phyloP scores from a whole-genome alignment of 495 filamentous ascomycete genomes.

The Aspergillus ellipticus region DNA sequence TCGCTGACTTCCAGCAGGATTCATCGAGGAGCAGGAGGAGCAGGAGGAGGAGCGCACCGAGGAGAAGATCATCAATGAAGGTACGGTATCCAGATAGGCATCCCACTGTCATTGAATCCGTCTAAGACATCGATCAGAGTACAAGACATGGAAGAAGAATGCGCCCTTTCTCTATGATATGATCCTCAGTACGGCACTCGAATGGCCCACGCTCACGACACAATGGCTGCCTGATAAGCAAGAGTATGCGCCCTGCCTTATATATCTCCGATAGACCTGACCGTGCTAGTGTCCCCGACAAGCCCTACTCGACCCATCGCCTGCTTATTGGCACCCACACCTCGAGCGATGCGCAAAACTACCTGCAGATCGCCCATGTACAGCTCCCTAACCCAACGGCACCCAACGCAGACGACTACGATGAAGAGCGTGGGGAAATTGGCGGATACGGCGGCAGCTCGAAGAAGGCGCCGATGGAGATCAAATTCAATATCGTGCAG shows the following conservation, averaged over 20 bases:
- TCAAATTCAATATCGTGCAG: conserved; percentile 85
- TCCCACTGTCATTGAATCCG: too few relatives aligned
- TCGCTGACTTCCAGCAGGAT: conserved; percentile 22
- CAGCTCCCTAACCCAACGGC: conserved; percentile 78
- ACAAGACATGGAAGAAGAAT: conserved; percentile 99
- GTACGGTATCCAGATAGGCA: conserved; percentile 42
- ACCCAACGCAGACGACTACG: conserved; percentile 76
- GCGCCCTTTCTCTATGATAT: conserved; percentile 97
- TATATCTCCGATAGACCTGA: conserved; percentile 9
- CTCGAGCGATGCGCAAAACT: conserved; percentile 80
- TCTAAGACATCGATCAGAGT: conserved; percentile 57
- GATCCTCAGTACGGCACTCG: conserved; percentile 87
- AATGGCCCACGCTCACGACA: conserved; percentile 96
- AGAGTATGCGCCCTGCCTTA: conserved; percentile 49
- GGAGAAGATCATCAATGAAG: conserved; percentile 91
- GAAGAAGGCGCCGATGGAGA: conserved; percentile 63
- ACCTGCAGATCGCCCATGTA: conserved; percentile 90
- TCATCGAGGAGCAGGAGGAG: conserved; percentile 48
- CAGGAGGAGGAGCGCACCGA: conserved; percentile 70
- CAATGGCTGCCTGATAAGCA: conserved; percentile 98
- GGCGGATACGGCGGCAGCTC: conserved; percentile 75
- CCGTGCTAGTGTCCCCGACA: conserved; percentile 62
- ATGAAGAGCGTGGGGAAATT: conserved; percentile 87
- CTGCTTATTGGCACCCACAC: conserved; percentile 95
- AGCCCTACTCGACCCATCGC: conserved; percentile 83